These are phyloP conservation scores for Hsuehochloa calcarea DNA, from an alignment of 176 grass and related monocot species.

Conservation along the genomic window DNA sequence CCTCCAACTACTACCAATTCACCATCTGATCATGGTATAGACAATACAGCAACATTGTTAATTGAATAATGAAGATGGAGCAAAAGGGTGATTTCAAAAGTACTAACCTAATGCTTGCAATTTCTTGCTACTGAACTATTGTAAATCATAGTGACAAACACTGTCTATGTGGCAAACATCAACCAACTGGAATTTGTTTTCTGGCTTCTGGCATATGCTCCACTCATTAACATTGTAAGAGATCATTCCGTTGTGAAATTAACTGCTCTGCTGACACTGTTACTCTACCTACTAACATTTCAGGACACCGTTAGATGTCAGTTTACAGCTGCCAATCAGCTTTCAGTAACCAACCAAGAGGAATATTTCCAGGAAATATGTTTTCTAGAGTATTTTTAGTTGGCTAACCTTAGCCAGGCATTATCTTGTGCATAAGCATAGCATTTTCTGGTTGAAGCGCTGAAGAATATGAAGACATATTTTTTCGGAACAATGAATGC, in stretches of 20 bases:
- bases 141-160: neutral
- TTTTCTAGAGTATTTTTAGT: neutral
- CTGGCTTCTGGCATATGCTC: neutral
- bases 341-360: neutral
- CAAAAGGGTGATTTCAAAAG: neutral
- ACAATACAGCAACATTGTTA: constrained; percentile 20
- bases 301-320: neutral
- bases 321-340: constrained; percentile 7
- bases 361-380: neutral
- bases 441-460: neutral
- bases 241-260: neutral
- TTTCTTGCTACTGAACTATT: neutral
- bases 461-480: neutral
- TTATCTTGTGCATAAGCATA: neutral
- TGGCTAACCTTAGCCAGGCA: neutral
- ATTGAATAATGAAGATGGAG: neutral
- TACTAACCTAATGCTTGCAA: neutral
- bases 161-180: neutral
- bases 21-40: constrained; percentile 45
- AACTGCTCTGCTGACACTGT: neutral
- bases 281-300: neutral
- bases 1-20: constrained; percentile 85
- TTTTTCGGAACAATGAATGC: neutral
- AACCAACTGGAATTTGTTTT: neutral
- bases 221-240: neutral